phyloP scores from a whole-genome alignment of 495 filamentous ascomycete genomes.

The Aspergillus bertholletiae region DNA sequence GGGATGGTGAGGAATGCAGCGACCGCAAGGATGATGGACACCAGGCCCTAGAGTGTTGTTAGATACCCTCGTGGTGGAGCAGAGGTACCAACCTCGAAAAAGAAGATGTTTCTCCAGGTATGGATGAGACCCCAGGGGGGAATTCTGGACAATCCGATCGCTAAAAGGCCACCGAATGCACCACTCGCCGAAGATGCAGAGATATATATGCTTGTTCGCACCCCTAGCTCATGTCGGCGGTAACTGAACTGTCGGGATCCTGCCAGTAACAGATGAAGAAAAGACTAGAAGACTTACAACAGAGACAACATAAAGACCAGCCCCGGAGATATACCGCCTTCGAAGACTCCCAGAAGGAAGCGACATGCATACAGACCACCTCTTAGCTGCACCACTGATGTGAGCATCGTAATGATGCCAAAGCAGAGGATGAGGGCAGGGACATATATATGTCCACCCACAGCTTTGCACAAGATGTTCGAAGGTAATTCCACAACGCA shows the following conservation, averaged over 20 bases:
- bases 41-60: constrained; percentile 1
- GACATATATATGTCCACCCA: not conserved
- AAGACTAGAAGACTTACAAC: not conserved
- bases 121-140: constrained; percentile 6
- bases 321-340: constrained; percentile 56
- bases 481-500: not conserved
- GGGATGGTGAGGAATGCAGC: constrained; percentile 1
- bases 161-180: constrained; percentile 8
- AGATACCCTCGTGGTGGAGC: not conserved
- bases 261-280: not conserved
- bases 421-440: not conserved
- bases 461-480: constrained; percentile 54
- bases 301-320: constrained; percentile 11
- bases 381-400: constrained; percentile 51
- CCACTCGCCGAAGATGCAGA: constrained; percentile 8
- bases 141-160: constrained; percentile 4
- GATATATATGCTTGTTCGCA: constrained; percentile 11
- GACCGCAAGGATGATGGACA: constrained; percentile 4
- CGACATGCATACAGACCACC: constrained; percentile 50
- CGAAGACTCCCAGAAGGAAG: constrained; percentile 54
- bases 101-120: constrained; percentile 9
- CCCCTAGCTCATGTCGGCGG: constrained; percentile 8
- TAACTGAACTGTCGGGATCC: not conserved
- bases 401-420: constrained; percentile 49
- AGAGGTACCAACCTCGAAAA: constrained; percentile 6